Evolutionary conservation across 2,329 filamentous ascomycete genomes (phyloP).

Genomic region (Pseudocercospora fuligena): DNA sequence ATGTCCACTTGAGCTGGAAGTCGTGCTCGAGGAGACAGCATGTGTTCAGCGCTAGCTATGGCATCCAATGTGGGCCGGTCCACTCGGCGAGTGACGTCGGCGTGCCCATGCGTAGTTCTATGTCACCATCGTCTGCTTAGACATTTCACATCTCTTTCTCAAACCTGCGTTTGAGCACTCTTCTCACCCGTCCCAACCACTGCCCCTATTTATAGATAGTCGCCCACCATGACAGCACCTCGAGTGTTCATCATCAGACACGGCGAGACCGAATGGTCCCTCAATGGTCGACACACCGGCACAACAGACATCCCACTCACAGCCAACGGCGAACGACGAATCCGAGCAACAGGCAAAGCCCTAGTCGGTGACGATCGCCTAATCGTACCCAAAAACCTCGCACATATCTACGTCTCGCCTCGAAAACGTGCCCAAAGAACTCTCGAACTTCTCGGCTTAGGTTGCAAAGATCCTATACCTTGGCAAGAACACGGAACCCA

Average conservation of each 20-base stretch:
- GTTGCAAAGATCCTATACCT: constrained; percentile 67
- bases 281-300: constrained; percentile 80
- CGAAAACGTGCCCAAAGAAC: constrained; percentile 83
- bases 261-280: constrained; percentile 96
- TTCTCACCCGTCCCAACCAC: background rate
- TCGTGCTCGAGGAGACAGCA: background rate
- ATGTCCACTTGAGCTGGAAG: background rate
- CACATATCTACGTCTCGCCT: constrained; percentile 91
- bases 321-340: constrained; percentile 66
- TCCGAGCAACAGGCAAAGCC: constrained; percentile 73
- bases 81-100: background rate
- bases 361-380: constrained; percentile 82
- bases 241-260: constrained; percentile 69
- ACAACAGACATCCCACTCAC: constrained; percentile 84
- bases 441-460: constrained; percentile 83
- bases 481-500: constrained; percentile 57
- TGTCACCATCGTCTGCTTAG: background rate
- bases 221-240: constrained; percentile 46
- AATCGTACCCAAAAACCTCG: constrained; percentile 80
- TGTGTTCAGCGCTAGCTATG: background rate
- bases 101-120: background rate
- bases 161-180: background rate
- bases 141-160: background rate
- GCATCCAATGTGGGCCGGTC: background rate
- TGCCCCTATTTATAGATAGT: background rate